Evolutionary conservation across 2,329 filamentous ascomycete species (phyloP), one percentile per base, ranked within the genome.

Genomic region (Massarina eburnea): DNA sequence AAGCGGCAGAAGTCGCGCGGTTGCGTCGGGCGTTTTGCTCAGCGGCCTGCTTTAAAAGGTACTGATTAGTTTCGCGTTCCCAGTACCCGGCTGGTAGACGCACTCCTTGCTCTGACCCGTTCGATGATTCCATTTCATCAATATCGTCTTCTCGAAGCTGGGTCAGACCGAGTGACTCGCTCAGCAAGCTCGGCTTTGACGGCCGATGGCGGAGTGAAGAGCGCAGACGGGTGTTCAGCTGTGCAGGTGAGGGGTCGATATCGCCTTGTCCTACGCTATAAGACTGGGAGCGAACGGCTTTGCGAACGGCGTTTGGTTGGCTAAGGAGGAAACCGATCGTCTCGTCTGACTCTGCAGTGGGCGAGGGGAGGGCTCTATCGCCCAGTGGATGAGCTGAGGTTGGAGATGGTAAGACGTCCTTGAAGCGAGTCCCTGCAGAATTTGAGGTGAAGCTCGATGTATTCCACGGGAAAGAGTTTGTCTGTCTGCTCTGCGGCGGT

Each of bases 261-360:
- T 96, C 91, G 49, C 91, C 77, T 66, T 96, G 91, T 4, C 91
- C 91, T 38, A 95, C 92, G 0, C 92, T 97, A 70, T 97, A 97
- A 4, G 94, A 97, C 70, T 96, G 90, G 5, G 94, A 99, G 34
- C 94, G 85, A 60, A 95, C 94, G 1, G 89, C 91, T 71, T 97
- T 97, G 1, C 89, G 89, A 0, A 89, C 94, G 1, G 92, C 91
- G 52, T 95, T 89, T 15, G 61, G 52, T 27, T 68, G 66, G 42
- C 56, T 64, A 4, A 69, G 54, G 1, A 69, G 51, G 36, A 67
- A 64, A 21, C 56, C 56, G 32, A 69, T 65, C 6, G 75, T 65
- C 8, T 76, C 71, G 52, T 92, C 80, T 24, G 71, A 73, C 45
- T 75, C 70, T 45, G 65, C 51, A 47, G 62, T 54, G 5, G 48